Evolutionary conservation across 208 protist genomes (phyloP).

Genomic region (Novymonas esmeraldas): DNA sequence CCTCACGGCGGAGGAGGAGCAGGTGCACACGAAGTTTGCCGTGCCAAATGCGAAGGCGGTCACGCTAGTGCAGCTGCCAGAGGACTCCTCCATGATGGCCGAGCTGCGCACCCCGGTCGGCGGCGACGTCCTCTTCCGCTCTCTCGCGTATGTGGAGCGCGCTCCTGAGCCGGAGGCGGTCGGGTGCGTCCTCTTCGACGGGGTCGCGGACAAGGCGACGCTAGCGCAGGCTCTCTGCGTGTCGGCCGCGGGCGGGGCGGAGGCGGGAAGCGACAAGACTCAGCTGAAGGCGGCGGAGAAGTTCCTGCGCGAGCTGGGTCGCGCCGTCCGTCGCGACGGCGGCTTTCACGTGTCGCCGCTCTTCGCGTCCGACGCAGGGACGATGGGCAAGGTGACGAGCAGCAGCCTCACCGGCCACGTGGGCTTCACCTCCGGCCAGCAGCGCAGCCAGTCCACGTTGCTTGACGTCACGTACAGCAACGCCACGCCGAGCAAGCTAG

Average conservation of each 20-base stretch:
- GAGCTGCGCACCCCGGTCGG: conserved; percentile 58
- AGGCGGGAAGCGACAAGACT: conserved; percentile 28
- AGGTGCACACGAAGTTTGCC: conserved; percentile 64
- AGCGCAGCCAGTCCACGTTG: conserved; percentile 69
- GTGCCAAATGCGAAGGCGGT: conserved; percentile 83
- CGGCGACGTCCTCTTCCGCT: conserved; percentile 77
- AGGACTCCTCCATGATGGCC: conserved; percentile 56
- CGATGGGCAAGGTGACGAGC: conserved; percentile 77
- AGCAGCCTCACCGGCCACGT: conserved; percentile 79
- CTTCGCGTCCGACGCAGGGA: conserved; percentile 70
- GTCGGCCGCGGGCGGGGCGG: conserved; percentile 28
- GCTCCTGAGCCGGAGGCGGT: conserved; percentile 70
- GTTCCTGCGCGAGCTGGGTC: conserved; percentile 77
- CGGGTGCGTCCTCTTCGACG: conserved; percentile 68
- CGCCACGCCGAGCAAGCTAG: conserved; percentile 80
- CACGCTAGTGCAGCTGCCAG: conserved; percentile 76
- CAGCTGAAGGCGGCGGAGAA: conserved; percentile 54
- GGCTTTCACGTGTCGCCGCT: conserved; percentile 87
- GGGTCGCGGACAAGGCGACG: conserved; percentile 59
- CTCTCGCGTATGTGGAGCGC: conserved; percentile 67
- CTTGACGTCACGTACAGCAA: conserved; percentile 88
- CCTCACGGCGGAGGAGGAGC: conserved; percentile 34
- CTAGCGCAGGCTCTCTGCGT: conserved; percentile 85
- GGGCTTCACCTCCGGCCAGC: conserved; percentile 79
- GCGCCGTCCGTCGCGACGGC: conserved; percentile 80